phyloP scores from a whole-genome alignment of 2,329 filamentous ascomycete genomes.

The Emmonsiellopsis sp. region DNA sequence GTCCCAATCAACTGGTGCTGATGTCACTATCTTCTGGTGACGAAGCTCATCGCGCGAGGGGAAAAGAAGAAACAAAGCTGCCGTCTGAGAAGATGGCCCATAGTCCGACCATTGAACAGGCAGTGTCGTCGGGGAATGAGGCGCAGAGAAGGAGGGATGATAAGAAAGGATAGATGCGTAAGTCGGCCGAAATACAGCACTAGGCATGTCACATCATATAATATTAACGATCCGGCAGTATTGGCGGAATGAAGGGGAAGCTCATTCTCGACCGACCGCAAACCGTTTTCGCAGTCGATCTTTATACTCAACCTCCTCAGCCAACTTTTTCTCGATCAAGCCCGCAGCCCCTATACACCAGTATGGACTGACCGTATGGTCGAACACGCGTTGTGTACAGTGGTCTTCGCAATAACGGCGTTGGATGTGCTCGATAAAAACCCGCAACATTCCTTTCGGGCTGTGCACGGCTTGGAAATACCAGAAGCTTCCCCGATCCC shows the following conservation, averaged over 20 bases:
- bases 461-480: constrained; percentile 16
- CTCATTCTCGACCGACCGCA: neutral
- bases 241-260: neutral
- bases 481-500: constrained; percentile 19
- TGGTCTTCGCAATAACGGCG: constrained; percentile 7
- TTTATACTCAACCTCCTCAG: constrained; percentile 13
- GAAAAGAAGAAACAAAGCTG: neutral
- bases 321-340: constrained; percentile 10
- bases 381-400: constrained; percentile 9
- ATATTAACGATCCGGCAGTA: neutral
- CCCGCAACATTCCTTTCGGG: constrained; percentile 15
- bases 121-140: neutral
- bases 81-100: neutral
- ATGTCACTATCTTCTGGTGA: neutral
- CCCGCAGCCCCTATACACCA: constrained; percentile 6
- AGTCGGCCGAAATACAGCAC: neutral
- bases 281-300: constrained; percentile 5
- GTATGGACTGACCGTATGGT: constrained; percentile 10
- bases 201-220: neutral
- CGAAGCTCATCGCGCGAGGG: neutral
- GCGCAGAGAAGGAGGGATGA: neutral
- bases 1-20: too few species aligned
- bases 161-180: neutral
- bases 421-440: constrained; percentile 20
- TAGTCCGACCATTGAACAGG: neutral